Percentiles rank a stretch among this genome's conserved stretches.
These are phyloP conservation scores for Lasiodiplodia gonubiensis DNA, from an alignment of 2,329 filamentous ascomycete genomes.

Conservation along the genomic window DNA sequence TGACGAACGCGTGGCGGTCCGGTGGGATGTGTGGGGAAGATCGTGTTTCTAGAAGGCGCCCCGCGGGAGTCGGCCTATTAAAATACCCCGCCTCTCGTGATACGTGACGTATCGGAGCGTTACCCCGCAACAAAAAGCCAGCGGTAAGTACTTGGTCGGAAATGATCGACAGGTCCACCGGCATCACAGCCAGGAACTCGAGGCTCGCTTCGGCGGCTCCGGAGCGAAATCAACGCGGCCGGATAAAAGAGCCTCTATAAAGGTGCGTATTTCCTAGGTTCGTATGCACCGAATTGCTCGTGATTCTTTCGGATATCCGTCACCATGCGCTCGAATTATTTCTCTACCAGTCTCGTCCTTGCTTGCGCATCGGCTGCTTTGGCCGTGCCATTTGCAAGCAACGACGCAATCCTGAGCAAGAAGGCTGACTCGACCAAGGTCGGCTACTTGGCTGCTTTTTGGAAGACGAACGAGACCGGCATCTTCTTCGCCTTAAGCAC, in stretches of 20 bases:
- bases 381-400: neutral
- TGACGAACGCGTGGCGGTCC: neutral
- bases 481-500: slow-evolving; percentile 3
- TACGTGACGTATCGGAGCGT: neutral
- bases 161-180: slow-evolving; percentile 14
- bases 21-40: neutral
- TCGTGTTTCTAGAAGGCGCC: neutral
- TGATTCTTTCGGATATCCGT: neutral
- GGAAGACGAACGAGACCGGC: slow-evolving; percentile 12
- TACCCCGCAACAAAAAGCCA: neutral
- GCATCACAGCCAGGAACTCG: neutral
- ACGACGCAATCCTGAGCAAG: neutral
- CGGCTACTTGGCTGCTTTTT: slow-evolving; percentile 3
- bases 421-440: slow-evolving; percentile 3
- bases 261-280: neutral
- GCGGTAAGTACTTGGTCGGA: neutral
- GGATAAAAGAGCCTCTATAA: neutral
- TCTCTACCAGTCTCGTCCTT: neutral
- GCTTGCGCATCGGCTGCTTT: neutral
- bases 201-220: neutral
- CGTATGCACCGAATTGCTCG: neutral
- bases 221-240: neutral
- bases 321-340: neutral
- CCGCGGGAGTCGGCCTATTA: neutral
- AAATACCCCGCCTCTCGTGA: neutral